These are phyloP conservation scores for Glomus cerebriforme DNA, from an alignment of 192 early-diverging fungal genomes.

Conservation along the genomic window DNA sequence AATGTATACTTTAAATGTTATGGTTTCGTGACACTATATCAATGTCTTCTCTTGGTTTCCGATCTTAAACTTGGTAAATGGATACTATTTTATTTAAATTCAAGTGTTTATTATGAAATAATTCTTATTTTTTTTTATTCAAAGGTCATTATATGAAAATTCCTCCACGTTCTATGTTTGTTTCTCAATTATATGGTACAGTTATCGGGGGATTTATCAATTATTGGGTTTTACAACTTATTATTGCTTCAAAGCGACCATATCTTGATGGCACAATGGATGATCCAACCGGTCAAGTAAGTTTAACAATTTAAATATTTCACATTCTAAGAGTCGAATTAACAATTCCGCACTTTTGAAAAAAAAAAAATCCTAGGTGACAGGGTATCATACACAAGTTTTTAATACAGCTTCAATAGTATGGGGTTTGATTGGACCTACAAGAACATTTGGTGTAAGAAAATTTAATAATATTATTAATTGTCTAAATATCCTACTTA, in stretches of 20 bases:
- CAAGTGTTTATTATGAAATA: no score
- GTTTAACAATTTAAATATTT: not conserved
- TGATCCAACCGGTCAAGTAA: conserved; percentile 20
- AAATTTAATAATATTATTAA: not conserved
- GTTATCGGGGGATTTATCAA: conserved; percentile 43
- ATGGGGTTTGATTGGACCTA: conserved; percentile 65
- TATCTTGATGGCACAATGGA: conserved; percentile 9
- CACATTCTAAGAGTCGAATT: not conserved
- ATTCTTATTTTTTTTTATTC: not conserved
- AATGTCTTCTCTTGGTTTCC: conserved; percentile 68
- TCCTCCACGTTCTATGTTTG: conserved; percentile 65
- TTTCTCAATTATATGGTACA: conserved; percentile 61
- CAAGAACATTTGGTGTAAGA: conserved; percentile 49
- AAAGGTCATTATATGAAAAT: conserved; percentile 62
- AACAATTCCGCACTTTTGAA: not conserved
- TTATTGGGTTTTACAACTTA: conserved; percentile 34
- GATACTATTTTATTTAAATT: not conserved
- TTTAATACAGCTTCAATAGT: conserved; percentile 55
- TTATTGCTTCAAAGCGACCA: conserved; percentile 22
- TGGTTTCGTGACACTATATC: conserved; percentile 61
- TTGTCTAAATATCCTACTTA: not conserved
- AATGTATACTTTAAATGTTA: conserved; percentile 65
- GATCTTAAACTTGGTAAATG: conserved; percentile 74
- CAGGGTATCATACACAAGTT: conserved; percentile 5
- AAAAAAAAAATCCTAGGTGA: not conserved